Conservation (phyloP, 805 yeast species). For the Komagataella populi region DNA sequence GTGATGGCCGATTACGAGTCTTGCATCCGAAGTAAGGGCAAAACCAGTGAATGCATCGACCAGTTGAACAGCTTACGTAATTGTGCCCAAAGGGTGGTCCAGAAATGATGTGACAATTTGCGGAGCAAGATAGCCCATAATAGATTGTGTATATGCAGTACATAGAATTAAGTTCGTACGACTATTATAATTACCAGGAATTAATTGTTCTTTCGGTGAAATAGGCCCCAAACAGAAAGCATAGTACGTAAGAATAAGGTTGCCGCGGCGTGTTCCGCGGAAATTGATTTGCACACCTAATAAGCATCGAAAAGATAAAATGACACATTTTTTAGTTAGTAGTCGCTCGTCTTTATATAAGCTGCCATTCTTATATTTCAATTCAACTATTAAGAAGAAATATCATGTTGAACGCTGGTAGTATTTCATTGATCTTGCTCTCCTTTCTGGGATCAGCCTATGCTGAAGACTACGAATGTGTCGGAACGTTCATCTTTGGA, state of each 20-base stretch:
- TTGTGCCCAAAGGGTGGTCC: slow-evolving; percentile 24
- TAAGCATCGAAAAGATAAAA: too few species aligned
- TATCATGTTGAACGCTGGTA: background rate
- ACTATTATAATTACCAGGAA: too few species aligned
- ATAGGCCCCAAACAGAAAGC: too few species aligned
- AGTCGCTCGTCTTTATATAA: slow-evolving; percentile 1
- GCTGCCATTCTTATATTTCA: slow-evolving; percentile 5
- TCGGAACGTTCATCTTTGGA: slow-evolving; percentile 31
- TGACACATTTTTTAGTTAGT: background rate
- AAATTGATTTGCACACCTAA: too few species aligned
- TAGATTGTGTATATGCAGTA: too few species aligned
- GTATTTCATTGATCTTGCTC: background rate
- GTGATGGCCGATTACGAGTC: slow-evolving; percentile 49
- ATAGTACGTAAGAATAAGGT: too few species aligned
- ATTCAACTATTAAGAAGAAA: background rate
- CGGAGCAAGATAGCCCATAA: background rate
- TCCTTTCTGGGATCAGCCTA: slow-evolving; percentile 1
- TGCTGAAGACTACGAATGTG: slow-evolving; percentile 13
- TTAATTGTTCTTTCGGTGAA: too few species aligned
- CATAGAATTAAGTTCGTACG: too few species aligned
- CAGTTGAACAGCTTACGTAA: slow-evolving; percentile 43
- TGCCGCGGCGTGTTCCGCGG: too few species aligned
- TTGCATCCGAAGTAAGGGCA: slow-evolving; percentile 37
- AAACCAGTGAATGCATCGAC: slow-evolving; percentile 35
- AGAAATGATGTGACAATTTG: background rate